Conservation (phyloP, 257 asterid genomes). For the Fraxinus americana region DNA sequence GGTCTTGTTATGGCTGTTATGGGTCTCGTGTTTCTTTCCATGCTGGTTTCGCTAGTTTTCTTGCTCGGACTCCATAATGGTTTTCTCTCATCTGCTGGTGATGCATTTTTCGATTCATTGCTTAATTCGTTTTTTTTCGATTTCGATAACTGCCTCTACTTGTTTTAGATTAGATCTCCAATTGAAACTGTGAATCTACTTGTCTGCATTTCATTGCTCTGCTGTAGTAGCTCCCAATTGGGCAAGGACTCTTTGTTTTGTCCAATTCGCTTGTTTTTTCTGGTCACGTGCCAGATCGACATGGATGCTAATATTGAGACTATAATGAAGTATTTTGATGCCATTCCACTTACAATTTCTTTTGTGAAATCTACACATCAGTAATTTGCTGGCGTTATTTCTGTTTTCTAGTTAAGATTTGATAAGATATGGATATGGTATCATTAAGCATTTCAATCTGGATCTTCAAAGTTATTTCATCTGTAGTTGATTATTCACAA, state of each 20-base stretch:
- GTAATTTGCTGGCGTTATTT: background rate
- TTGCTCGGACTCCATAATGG: constrained; percentile 80
- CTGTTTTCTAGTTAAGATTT: background rate
- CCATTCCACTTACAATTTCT: background rate
- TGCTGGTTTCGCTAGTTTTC: constrained; percentile 90
- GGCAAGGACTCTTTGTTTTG: constrained; percentile 21
- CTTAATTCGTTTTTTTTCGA: constrained; percentile 1
- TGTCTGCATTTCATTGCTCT: background rate
- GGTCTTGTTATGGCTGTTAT: constrained; percentile 73
- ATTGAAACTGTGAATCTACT: constrained; percentile 16
- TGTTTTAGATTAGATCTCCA: constrained; percentile 38
- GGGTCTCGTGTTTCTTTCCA: constrained; percentile 78
- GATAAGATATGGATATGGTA: background rate
- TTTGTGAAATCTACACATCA: background rate
- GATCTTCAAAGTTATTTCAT: background rate
- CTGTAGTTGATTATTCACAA: background rate
- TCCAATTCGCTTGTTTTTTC: background rate
- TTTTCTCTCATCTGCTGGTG: constrained; percentile 67
- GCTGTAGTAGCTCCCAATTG: constrained; percentile 12
- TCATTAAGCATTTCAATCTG: background rate
- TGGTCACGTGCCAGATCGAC: background rate
- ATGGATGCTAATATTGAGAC: background rate
- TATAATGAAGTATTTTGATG: background rate
- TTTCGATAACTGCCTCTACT: background rate
- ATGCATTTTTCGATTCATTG: background rate